Base-by-base conservation (phyloP, 306 rosid species). In the Cucurbita moschata region DNA sequence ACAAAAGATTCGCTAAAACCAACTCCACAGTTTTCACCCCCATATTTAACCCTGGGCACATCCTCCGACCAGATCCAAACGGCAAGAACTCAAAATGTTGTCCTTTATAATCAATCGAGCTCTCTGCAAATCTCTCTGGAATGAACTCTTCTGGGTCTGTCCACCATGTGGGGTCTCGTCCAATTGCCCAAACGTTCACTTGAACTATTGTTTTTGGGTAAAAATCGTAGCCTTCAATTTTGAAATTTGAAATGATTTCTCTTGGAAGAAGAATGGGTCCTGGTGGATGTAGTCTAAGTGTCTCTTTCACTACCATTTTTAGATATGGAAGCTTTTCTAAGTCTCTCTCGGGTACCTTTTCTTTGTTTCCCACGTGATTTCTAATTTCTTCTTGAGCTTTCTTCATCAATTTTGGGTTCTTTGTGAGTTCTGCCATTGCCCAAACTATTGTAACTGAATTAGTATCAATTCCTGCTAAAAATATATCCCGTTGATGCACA, bases 41-140 rank as follows among this genome's bases (percentile, higher is more conserved):
- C 81, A 82, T 77, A 58, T 69, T 44, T 0, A 81, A 39, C 4
- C 76, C 88, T 0, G 90, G 88, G 46, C 88, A 88, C 0, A 63
- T 62, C 37, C 90, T 79, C 9, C 87, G 58, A 1, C 88, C 90
- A 5, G 72, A 72, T 12, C 94, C 94, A 60, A 86, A 86, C 3
- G 90, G 80, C 78, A 88, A 71, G 4, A 65, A 42, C 77, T 84
- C 85, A 8, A 55, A 81, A 30, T 84, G 55, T 5, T 81, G 86
- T 2, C 90, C 85, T 77, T 64, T 82, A 19, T 30, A 82, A 64
- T 88, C 87, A 4, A 81, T 40, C 0, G 73, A 30, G 52, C 77
- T 65, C 8, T 73, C 82, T 2, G 26, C 3, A 55, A 86, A 88
- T 68, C 90, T 79, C 72, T 84, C 85, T 5, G 90, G 90, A 44